phyloP scores from a whole-genome alignment of 805 yeast genomes.

The Yamadazyma phyllophila region DNA sequence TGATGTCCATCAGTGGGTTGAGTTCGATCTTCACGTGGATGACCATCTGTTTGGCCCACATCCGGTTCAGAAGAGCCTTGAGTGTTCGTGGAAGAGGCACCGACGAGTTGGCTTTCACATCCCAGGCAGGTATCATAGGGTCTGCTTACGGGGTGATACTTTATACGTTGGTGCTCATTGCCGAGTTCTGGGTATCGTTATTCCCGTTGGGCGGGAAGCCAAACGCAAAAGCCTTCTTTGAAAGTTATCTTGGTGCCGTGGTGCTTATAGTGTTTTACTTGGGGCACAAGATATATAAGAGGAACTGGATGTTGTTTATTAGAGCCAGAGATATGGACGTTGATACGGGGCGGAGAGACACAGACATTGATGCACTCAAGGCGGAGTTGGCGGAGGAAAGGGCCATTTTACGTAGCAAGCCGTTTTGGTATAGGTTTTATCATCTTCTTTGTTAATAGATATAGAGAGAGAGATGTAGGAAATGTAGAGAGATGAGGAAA shows the following conservation, averaged over 20 bases:
- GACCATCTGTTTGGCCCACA: conserved; percentile 38
- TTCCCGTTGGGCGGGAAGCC: conserved; percentile 38
- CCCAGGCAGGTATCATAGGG: conserved; percentile 39
- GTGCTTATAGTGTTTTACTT: conserved; percentile 36
- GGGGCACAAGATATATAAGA: conserved; percentile 40
- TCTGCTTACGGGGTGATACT: conserved; percentile 32
- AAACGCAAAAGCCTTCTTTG: conserved; percentile 34
- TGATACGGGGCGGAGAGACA: conserved; percentile 43
- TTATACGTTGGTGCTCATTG: conserved; percentile 36
- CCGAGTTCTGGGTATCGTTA: conserved; percentile 43
- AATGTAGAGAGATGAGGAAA: background rate
- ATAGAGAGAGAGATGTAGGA: background rate
- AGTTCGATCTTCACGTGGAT: conserved; percentile 43
- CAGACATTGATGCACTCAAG: conserved; percentile 38
- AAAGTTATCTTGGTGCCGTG: conserved; percentile 36
- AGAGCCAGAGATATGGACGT: conserved; percentile 38
- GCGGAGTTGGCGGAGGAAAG: conserved; percentile 35
- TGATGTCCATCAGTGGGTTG: conserved; percentile 40
- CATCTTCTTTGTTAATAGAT: conserved; percentile 33
- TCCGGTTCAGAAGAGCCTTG: conserved; percentile 40
- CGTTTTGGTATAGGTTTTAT: conserved; percentile 33
- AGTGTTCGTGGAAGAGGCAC: conserved; percentile 31
- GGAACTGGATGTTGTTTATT: conserved; percentile 35
- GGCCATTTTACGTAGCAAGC: conserved; percentile 29
- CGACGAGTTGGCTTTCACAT: conserved; percentile 33